Evolutionary conservation across 2,329 filamentous ascomycete species (phyloP).

Genomic region (Torrubiella hemipterigena): DNA sequence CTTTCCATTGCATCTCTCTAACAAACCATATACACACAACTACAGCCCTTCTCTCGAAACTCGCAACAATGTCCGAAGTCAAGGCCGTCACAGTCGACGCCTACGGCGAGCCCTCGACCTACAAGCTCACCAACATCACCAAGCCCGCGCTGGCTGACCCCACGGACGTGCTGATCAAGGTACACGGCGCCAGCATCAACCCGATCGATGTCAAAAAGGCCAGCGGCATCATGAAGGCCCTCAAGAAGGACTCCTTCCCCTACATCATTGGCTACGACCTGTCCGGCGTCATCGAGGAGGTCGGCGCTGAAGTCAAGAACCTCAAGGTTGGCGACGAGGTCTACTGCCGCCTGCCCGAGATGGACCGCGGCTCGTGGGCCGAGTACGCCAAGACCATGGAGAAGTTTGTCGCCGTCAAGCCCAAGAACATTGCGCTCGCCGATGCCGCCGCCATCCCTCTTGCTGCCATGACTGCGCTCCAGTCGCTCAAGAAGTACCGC

Average conservation of each 20-base stretch:
- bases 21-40: too few species aligned
- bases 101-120: constrained; percentile 11
- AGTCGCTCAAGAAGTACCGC: constrained; percentile 21
- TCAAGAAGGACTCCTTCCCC: constrained; percentile 13
- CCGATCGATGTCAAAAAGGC: constrained; percentile 31
- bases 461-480: constrained; percentile 26
- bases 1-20: too few species aligned
- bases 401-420: constrained; percentile 23
- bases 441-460: constrained; percentile 30
- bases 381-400: constrained; percentile 22
- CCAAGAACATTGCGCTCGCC: constrained; percentile 24
- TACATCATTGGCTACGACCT: background rate
- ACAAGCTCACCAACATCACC: constrained; percentile 9
- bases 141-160: constrained; percentile 11
- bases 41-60: background rate
- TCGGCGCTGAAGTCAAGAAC: background rate
- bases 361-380: constrained; percentile 19
- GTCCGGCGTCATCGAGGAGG: background rate
- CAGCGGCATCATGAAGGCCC: constrained; percentile 19
- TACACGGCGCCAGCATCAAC: constrained; percentile 31
- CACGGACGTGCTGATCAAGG: constrained; percentile 20
- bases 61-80: constrained; percentile 7
- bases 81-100: constrained; percentile 8
- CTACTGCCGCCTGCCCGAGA: constrained; percentile 11
- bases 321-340: constrained; percentile 6